Base-by-base conservation (phyloP, 805 yeast species). In the Torulaspora indica region DNA sequence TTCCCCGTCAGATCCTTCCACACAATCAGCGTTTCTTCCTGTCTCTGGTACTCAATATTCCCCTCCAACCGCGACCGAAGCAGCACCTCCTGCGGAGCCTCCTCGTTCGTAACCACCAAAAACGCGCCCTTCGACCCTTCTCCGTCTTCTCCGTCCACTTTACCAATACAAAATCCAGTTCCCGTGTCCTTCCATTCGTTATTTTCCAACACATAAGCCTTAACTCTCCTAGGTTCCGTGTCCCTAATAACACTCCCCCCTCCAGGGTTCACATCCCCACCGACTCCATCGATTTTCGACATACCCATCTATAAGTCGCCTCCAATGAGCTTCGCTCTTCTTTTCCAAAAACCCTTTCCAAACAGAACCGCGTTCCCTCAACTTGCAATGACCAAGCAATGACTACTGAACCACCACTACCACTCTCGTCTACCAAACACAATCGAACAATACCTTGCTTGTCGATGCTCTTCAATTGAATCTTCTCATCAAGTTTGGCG, bases 111-210 rank as follows among this genome's bases (percentile, higher is more conserved):
- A 10, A 91, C 97, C 13, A 82, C 61, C 43, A 90, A 76, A 55
- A 69, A 79, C 2, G 95, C 87, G 13, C 38, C 41, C 15, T 28
- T 14, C 4, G 57, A 60, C 41, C 51, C 53, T 5, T 52, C 50
- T 1, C 56, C 52, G 3, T 47, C 42, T n/a, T 38, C 9, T 5
- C 28, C 38, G 32, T 46, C 47, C 5, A 82, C 54, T 51, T 80
- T 82, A 6, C 97, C 97, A 39, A 76, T 74, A 57, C 96, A 88
- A 60, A 77, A 83, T 0, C 98, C 98, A 0, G 97, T 89, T 14
- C 97, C 98, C 38, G 83, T 78, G 59, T 91, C 98, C 31, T 79
- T 71, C 98, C 98, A 91, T 54, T 78, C 82, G 38, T 83, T 90
- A 23, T 85, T 83, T 31, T 79, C 81, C 25, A 93, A 70, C 12